Base-by-base conservation (phyloP, 176 grass and related monocot genomes). In the Ananas comosus region DNA sequence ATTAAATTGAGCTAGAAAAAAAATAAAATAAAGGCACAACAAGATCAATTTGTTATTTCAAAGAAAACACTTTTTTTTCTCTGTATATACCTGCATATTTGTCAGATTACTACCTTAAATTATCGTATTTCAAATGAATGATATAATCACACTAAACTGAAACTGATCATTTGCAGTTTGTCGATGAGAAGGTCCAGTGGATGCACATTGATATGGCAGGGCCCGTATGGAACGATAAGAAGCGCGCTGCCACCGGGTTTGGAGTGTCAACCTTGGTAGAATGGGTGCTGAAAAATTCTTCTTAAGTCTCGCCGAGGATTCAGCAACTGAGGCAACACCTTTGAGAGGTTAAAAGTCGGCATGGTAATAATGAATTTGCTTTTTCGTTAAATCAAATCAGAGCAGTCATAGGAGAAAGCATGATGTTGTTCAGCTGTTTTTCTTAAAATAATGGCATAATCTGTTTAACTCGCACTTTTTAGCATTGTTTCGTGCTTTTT, bases 161-260 rank as follows among this genome's bases (percentile, higher is more conserved):
- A 59, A 59, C 2, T 22, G n/a, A 11, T 16, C 66, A 51, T 19
- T 67, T 83, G 63, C 84, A 97, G 87, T 97, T 90, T 82, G 94
- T 97, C 0, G 84, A 93, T 19, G 89, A 92, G 82, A 97, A 97
- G 70, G 94, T 97, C 9, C 89, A 97, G 74, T 97, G 94, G 89
- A 74, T 97, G 82, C 89, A 97, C 80, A 97, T 93, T 11, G 94
- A 97, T 57, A 97, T 93, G 87, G 94, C 89, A 0, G 89, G 94
- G 49, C 89, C 94, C 2, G 94, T 97, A 59, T 90, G 89, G 89
- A 92, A 68, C 51, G 79, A 97, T 56, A 97, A 90, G 84, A 97
- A 97, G 82, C 82, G 82, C 4, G 25, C 80, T 0, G 94, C 80
- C 25, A 97, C 89, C 4, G 89, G 94, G 3, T 97, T 97, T 18